A percentile compares a stretch with the other conserved stretches of the same genome.
phyloP scores from a whole-genome alignment of 257 asterid species.

The Capsicum chinense region DNA sequence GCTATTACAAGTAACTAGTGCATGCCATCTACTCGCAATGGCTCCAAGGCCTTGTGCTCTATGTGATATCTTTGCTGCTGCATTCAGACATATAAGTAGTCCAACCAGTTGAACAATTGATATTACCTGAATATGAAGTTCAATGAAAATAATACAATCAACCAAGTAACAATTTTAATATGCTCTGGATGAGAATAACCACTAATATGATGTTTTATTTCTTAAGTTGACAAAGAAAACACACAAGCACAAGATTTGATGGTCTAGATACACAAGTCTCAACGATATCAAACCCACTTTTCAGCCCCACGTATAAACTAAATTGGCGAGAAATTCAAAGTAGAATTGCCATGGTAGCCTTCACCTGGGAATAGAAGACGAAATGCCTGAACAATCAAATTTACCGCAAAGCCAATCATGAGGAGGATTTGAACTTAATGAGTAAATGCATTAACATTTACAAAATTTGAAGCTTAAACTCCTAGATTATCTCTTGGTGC shows the following conservation, averaged over 20 bases:
- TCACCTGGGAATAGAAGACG: constrained; percentile 14
- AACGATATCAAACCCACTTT: constrained; percentile 5
- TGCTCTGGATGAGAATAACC: not conserved
- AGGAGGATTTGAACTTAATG: not conserved
- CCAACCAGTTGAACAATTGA: constrained; percentile 75
- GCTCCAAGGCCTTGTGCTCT: constrained; percentile 89
- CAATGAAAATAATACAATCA: constrained; percentile 27
- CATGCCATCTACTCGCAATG: constrained; percentile 90
- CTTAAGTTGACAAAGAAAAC: constrained; percentile 22
- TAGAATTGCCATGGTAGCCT: not conserved
- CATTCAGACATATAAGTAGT: constrained; percentile 69
- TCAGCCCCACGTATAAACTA: not conserved
- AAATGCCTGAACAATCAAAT: not conserved
- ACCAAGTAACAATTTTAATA: constrained; percentile 1
- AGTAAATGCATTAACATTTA: not conserved
- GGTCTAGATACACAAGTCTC: not conserved
- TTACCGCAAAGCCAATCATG: not conserved
- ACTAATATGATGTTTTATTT: not conserved
- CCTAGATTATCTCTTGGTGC: not conserved
- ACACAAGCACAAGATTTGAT: not conserved
- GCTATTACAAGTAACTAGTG: constrained; percentile 65
- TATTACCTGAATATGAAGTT: constrained; percentile 53
- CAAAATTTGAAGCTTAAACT: not conserved
- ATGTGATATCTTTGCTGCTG: constrained; percentile 89
- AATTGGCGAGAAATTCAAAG: not conserved